Evolutionary conservation across 2,329 filamentous ascomycete species (phyloP), one percentile per base, ranked within the genome.

Genomic region (Pseudogymnoascus sp.): DNA sequence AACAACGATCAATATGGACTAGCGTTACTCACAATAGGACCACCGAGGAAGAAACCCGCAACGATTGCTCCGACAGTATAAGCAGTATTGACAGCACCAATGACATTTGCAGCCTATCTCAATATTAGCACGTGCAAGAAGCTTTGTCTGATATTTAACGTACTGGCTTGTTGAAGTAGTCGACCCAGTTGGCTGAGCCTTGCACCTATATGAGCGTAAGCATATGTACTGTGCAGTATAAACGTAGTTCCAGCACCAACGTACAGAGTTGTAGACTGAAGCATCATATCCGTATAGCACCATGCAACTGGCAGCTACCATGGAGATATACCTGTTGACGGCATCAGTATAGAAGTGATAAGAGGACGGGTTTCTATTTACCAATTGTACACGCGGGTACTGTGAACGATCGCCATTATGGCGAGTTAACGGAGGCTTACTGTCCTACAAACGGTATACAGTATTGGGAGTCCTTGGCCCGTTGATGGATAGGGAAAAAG

Each of bases 201-300:
- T 88, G 86, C 5, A 88, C 41, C 41, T 47, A 31, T 29, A 29
- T 47, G 11, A 47, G 11, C 29, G 13, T 47, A 47, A 29, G 41
- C 24, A 47, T 47, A 47, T 47, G 41, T 21, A 40, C 15, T 10
- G 7, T 40, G 8, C 2, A 29, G 41, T 47, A 47, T 5, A n/a
- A 10, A 9, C 40, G 21, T 13, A n/a, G 40, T 26, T 26, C 26
- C 40, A 11, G 10, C 10, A 24, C 5, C 15, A 47, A 47, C 41
- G 11, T 47, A 47, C 81, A 4, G 86, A 85, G 71, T 90, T 90
- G 78, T 85, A 90, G 54, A 88, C 86, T 37, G 85, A 87, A 1
- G 86, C 85, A 78, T 89, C 87, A 71, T 89, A 89, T 62, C 87
- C 87, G 71, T 89, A 89, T 47, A 90, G 78, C 21, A 89, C 85